Percentiles rank a stretch among this genome's conserved stretches.
These are phyloP conservation scores for Cunninghamia lanceolata DNA, from an alignment of 75 land plant genomes.

Conservation along the genomic window DNA sequence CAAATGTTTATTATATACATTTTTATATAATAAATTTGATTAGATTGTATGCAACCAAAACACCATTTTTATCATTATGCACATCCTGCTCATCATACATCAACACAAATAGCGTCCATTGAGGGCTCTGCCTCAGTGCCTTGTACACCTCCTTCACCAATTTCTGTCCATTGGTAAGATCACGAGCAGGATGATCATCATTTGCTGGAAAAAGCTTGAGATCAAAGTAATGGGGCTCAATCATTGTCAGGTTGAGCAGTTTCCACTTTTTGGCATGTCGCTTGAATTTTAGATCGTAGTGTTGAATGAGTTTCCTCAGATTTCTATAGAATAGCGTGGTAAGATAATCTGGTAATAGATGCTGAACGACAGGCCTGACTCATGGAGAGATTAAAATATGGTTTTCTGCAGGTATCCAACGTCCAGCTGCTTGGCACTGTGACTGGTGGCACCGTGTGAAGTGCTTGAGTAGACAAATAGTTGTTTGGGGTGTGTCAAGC, in stretches of 20 bases:
- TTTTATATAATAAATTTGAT: no score
- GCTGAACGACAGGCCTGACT: slow-evolving; percentile 59
- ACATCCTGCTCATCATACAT: slow-evolving; percentile 96
- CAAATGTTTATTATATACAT: no score
- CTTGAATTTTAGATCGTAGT: slow-evolving; percentile 47
- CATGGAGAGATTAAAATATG: slow-evolving; percentile 73
- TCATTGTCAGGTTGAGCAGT: slow-evolving; percentile 64
- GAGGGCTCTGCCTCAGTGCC: slow-evolving; percentile 77
- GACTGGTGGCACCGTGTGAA: slow-evolving; percentile 70
- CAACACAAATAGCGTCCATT: slow-evolving; percentile 80
- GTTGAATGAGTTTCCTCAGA: slow-evolving; percentile 55
- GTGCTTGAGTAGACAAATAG: slow-evolving; percentile 59
- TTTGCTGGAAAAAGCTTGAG: slow-evolving; percentile 59
- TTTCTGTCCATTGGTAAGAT: slow-evolving; percentile 75
- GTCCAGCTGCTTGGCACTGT: slow-evolving; percentile 37
- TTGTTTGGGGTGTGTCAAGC: slow-evolving; percentile 59
- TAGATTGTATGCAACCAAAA: no score
- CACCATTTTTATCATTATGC: no score
- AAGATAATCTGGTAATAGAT: slow-evolving; percentile 74
- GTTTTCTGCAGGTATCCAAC: slow-evolving; percentile 81
- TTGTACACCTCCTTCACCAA: slow-evolving; percentile 92
- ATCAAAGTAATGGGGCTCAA: slow-evolving; percentile 86
- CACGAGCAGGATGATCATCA: slow-evolving; percentile 96
- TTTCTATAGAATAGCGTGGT: slow-evolving; percentile 62
- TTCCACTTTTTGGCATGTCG: slow-evolving; percentile 50